Conservation (phyloP, 345 rosid species). For the Hypericum androsaemum region DNA sequence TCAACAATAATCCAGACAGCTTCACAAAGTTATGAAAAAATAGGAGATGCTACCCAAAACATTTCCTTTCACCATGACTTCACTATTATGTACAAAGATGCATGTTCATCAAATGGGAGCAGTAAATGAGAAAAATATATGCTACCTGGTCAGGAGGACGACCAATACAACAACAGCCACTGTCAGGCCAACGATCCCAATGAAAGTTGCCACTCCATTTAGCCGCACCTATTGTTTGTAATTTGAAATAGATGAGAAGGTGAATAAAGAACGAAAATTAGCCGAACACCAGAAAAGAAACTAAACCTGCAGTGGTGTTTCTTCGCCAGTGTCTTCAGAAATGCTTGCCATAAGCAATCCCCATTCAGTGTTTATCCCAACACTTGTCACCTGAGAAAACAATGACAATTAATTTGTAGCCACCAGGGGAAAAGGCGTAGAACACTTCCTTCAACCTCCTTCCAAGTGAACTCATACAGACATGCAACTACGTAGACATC, state of each 20-base stretch:
- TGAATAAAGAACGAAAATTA: neutral
- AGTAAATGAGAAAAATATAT: too few relatives aligned
- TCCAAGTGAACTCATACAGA: too few relatives aligned
- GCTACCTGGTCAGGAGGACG: too few relatives aligned
- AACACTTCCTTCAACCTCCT: too few relatives aligned
- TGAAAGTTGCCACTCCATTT: neutral
- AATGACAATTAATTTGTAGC: neutral
- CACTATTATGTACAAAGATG: too few relatives aligned
- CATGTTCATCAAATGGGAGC: too few relatives aligned
- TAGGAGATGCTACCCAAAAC: too few relatives aligned
- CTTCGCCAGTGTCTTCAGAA: constrained; percentile 32
- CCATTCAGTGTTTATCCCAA: constrained; percentile 29
- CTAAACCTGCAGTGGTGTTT: constrained; percentile 27
- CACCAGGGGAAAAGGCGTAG: neutral
- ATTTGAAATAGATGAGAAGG: neutral
- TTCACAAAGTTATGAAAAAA: too few relatives aligned
- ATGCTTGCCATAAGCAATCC: constrained; percentile 31
- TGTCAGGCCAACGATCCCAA: neutral
- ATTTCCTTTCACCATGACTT: too few relatives aligned
- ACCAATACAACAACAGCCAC: neutral
- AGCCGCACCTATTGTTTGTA: neutral
- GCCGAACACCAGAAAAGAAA: neutral
- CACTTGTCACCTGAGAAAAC: constrained; percentile 19
- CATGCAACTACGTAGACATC: too few relatives aligned
- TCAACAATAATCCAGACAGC: too few relatives aligned